Conservation (phyloP, 306 rosid species). For the Acacia crassicarpa region DNA sequence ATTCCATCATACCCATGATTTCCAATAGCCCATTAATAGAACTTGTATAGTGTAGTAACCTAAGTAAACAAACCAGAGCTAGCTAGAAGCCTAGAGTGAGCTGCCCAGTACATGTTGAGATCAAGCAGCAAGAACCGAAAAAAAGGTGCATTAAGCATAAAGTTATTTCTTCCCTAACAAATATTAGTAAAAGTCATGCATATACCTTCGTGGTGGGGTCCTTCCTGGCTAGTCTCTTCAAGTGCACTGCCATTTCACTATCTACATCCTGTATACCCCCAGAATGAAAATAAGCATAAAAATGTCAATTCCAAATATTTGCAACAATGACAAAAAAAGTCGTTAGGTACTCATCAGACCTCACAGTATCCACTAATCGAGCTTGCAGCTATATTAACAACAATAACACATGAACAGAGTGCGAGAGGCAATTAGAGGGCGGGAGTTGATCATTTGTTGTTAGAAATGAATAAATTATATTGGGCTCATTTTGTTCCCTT, state of each 20-base stretch:
- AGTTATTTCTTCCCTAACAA: not conserved
- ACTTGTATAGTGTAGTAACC: not conserved
- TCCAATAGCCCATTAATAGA: not conserved
- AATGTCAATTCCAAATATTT: no score
- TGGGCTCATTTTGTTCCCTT: no score
- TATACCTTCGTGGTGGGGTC: slow-evolving; percentile 90
- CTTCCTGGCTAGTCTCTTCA: slow-evolving; percentile 94
- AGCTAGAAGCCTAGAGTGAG: not conserved
- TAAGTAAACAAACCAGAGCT: not conserved
- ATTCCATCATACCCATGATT: not conserved
- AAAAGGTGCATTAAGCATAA: not conserved
- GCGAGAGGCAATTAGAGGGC: no score
- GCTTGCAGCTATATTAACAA: no score
- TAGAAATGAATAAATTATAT: no score
- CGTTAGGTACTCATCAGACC: no score
- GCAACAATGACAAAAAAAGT: no score
- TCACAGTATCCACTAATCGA: no score
- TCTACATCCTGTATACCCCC: slow-evolving; percentile 66
- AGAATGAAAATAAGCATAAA: slow-evolving; percentile 4
- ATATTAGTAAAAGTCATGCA: not conserved
- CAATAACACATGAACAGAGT: no score
- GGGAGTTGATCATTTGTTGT: no score
- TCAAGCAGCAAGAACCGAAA: not conserved
- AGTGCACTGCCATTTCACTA: slow-evolving; percentile 80
- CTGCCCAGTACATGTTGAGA: not conserved